These are phyloP conservation scores for Zoysia matrella DNA, from an alignment of 202 grass and related monocot species.

Conservation along the genomic window DNA sequence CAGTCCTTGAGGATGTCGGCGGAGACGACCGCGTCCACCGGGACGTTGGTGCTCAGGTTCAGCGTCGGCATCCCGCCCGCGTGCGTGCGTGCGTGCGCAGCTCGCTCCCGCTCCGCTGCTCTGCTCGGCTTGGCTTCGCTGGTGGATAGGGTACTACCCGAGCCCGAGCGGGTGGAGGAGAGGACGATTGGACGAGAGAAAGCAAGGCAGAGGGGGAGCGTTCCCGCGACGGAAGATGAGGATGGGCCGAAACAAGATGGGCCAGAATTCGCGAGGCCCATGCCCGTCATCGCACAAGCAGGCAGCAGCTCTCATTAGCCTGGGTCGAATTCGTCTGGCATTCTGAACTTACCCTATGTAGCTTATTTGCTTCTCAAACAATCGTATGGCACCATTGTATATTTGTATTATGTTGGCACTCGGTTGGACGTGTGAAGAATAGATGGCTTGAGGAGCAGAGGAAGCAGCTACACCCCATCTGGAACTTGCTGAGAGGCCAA, in stretches of 20 bases:
- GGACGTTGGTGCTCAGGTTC: conserved; percentile 84
- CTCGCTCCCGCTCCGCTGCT: neutral
- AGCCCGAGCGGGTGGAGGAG: conserved; percentile 2
- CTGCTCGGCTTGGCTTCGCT: neutral
- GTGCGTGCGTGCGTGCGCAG: neutral
- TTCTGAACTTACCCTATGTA: no score
- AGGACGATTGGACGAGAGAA: neutral
- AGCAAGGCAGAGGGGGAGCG: neutral
- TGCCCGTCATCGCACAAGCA: no score
- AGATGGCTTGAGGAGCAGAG: neutral
- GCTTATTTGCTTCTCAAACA: no score
- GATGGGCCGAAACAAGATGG: neutral
- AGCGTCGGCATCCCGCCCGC: conserved; percentile 64
- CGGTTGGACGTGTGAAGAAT: neutral
- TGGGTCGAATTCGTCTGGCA: no score
- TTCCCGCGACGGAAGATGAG: neutral
- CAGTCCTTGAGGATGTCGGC: conserved; percentile 93
- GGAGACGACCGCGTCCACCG: conserved; percentile 83
- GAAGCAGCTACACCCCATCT: neutral
- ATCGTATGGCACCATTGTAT: no score
- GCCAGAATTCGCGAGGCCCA: neutral
- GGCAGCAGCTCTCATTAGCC: no score
- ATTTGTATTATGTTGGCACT: neutral
- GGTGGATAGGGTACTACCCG: neutral
- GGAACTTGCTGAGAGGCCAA: neutral